Evolutionary conservation across 2,329 filamentous ascomycete species (phyloP).

Genomic region (Didymella pinodella): DNA sequence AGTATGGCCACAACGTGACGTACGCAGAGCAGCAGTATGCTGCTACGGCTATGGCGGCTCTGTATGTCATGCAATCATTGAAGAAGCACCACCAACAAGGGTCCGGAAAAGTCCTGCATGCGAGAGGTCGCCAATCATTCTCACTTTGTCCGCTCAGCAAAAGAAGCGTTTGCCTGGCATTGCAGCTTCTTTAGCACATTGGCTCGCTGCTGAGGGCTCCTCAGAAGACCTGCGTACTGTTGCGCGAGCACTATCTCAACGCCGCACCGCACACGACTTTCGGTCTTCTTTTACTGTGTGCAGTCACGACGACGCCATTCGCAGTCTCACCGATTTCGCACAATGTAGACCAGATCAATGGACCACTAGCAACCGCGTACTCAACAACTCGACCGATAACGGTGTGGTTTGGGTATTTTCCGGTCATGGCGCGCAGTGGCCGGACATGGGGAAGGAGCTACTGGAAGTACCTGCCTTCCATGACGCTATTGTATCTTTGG

Average conservation of each 20-base stretch:
- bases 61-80: constrained; percentile 55
- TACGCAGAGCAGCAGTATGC: constrained; percentile 53
- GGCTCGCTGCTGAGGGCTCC: constrained; percentile 33
- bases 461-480: constrained; percentile 36
- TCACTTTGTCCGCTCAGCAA: constrained; percentile 45
- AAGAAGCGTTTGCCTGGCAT: constrained; percentile 39
- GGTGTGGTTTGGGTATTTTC: constrained; percentile 53
- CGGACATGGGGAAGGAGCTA: constrained; percentile 53
- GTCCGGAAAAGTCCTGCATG: no score
- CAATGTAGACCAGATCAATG: constrained; percentile 18
- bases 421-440: constrained; percentile 56
- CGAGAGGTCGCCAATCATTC: constrained; percentile 3
- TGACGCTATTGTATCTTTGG: constrained; percentile 36
- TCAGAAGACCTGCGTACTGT: constrained; percentile 29
- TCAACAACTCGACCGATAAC: constrained; percentile 24
- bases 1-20: constrained; percentile 32
- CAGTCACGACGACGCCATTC: constrained; percentile 30
- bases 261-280: constrained; percentile 47
- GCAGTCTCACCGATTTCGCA: constrained; percentile 26
- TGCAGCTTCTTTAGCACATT: constrained; percentile 33
- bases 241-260: constrained; percentile 39
- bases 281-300: constrained; percentile 38
- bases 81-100: constrained; percentile 36
- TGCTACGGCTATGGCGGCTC: constrained; percentile 57
- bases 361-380: constrained; percentile 18